Conservation (phyloP, 306 rosid genomes). For the Castanospermum australe region DNA sequence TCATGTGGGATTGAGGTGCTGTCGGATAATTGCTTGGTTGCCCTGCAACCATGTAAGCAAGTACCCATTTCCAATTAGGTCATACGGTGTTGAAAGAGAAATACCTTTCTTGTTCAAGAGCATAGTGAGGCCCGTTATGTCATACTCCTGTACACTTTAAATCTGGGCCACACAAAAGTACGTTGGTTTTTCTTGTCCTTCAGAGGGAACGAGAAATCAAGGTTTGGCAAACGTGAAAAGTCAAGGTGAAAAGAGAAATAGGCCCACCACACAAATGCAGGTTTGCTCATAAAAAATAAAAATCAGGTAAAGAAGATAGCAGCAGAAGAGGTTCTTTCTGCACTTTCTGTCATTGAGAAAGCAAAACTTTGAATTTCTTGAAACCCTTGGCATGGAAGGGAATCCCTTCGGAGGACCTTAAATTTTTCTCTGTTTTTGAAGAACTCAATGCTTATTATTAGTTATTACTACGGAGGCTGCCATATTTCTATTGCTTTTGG, state of each 20-base stretch:
- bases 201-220: background rate
- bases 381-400: conserved; percentile 44
- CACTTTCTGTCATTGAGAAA: conserved; percentile 47
- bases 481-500: background rate
- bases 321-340: conserved; percentile 45
- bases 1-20: background rate
- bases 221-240: background rate
- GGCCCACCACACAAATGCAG: conserved; percentile 11
- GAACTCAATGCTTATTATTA: conserved; percentile 57
- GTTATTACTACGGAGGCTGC: conserved; percentile 51
- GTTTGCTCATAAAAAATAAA: background rate
- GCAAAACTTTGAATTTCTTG: conserved; percentile 47
- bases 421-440: background rate
- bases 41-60: conserved; percentile 12
- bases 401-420: conserved; percentile 59
- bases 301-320: conserved; percentile 24
- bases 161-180: background rate
- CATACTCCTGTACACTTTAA: conserved; percentile 15
- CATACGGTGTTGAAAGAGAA: conserved; percentile 9
- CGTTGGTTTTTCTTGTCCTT: background rate
- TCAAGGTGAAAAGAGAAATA: background rate
- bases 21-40: conserved; percentile 13
- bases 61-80: background rate
- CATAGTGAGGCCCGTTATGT: background rate
- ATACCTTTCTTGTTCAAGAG: conserved; percentile 1